Evolutionary conservation across 1,139 yeast species (phyloP).

Genomic region (Zhuliangozyma blackwelliae): DNA sequence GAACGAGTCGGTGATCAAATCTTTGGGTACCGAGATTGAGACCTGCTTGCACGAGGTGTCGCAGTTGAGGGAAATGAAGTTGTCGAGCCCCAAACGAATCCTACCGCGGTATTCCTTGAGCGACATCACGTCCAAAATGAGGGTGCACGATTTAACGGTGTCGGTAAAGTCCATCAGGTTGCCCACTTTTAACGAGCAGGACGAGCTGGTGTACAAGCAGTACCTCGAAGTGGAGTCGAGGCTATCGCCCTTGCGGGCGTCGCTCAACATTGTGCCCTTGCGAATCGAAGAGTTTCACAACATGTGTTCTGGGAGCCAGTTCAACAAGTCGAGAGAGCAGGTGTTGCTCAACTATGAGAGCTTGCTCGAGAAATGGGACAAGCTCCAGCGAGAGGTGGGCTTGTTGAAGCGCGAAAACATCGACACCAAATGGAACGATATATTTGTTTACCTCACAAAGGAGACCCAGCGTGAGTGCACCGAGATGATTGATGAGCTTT

Average conservation of each 20-base stretch:
- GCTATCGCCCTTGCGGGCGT: constrained; percentile 51
- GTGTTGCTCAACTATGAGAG: constrained; percentile 38
- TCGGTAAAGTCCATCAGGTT: constrained; percentile 19
- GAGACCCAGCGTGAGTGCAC: constrained; percentile 33
- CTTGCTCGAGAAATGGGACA: constrained; percentile 37
- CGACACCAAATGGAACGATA: constrained; percentile 53
- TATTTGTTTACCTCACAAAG: constrained; percentile 41
- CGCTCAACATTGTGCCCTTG: constrained; percentile 55
- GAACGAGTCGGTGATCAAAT: constrained; percentile 44
- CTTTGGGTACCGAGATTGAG: constrained; percentile 49
- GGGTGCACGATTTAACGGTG: constrained; percentile 22
- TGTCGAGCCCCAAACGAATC: constrained; percentile 39
- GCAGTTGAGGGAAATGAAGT: constrained; percentile 35
- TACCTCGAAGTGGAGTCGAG: constrained; percentile 27
- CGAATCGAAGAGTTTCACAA: constrained; percentile 45
- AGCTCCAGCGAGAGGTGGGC: constrained; percentile 34
- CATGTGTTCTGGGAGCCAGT: constrained; percentile 17
- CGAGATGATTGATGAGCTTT: constrained; percentile 22
- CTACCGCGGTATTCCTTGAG: constrained; percentile 38
- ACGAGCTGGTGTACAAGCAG: constrained; percentile 25
- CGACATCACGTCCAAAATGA: constrained; percentile 37
- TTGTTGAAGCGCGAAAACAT: constrained; percentile 43
- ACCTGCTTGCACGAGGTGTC: constrained; percentile 38
- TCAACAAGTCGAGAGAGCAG: constrained; percentile 28
- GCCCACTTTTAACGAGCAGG: constrained; percentile 32